Conservation (phyloP, 352 stramenopile species). For the Nothophytophthora sp. region DNA sequence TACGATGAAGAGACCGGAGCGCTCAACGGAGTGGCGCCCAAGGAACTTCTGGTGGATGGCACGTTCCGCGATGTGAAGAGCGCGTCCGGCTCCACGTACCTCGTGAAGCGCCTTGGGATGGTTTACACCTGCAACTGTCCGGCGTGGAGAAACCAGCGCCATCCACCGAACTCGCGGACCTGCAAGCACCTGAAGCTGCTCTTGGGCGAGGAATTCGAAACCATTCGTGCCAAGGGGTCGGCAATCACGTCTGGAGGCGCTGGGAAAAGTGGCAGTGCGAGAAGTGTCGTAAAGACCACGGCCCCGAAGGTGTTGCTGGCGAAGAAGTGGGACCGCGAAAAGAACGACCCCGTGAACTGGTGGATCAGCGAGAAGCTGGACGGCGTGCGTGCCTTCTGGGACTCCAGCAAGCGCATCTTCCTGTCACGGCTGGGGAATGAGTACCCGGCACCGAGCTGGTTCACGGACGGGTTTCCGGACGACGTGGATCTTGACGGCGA, state of each 20-base stretch:
- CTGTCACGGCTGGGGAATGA: slow-evolving; percentile 64
- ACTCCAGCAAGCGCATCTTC: slow-evolving; percentile 51
- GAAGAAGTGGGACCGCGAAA: slow-evolving; percentile 70
- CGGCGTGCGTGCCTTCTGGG: slow-evolving; percentile 67
- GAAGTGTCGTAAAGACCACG: slow-evolving; percentile 27
- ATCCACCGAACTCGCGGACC: slow-evolving; percentile 41
- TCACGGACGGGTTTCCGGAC: slow-evolving; percentile 51
- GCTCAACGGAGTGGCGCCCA: slow-evolving; percentile 44
- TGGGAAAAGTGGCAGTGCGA: slow-evolving; percentile 6
- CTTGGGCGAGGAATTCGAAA: slow-evolving; percentile 54
- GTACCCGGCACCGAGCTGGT: slow-evolving; percentile 64
- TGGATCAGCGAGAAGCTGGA: slow-evolving; percentile 84
- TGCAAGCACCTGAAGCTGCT: slow-evolving; percentile 70
- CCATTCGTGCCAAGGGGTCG: slow-evolving; percentile 21
- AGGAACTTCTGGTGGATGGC: slow-evolving; percentile 36
- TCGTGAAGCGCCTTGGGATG: slow-evolving; percentile 47
- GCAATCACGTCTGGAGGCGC: slow-evolving; percentile 15
- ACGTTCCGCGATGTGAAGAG: slow-evolving; percentile 51
- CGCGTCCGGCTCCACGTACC: slow-evolving; percentile 55
- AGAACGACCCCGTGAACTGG: slow-evolving; percentile 57
- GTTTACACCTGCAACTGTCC: slow-evolving; percentile 68
- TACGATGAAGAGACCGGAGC: slow-evolving; percentile 47
- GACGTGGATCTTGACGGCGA: slow-evolving; percentile 74
- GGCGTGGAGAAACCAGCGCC: slow-evolving; percentile 65
- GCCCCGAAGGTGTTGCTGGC: slow-evolving; percentile 57